Percentiles rank a stretch among this genome's conserved stretches.
phyloP scores from a whole-genome alignment of 805 yeast genomes.

The Saturnispora halmiae region DNA sequence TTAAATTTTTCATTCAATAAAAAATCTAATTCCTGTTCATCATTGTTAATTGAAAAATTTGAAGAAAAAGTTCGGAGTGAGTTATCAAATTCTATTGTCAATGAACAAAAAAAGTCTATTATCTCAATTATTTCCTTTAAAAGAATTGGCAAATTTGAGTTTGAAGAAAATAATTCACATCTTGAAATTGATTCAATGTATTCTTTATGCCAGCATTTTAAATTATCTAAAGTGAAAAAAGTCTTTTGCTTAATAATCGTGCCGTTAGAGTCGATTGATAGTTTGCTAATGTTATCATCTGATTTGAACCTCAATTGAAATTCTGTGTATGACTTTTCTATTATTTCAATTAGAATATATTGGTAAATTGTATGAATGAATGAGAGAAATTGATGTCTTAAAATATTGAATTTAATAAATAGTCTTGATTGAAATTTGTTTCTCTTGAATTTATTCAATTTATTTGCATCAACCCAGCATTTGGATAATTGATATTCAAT shows the following conservation, averaged over 20 bases:
- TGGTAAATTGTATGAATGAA: slow-evolving; percentile 34
- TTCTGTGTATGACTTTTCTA: slow-evolving; percentile 31
- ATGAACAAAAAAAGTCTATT: slow-evolving; percentile 7
- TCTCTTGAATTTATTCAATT: slow-evolving; percentile 23
- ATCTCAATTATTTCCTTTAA: slow-evolving; percentile 5
- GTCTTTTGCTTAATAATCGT: slow-evolving; percentile 17
- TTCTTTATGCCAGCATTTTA: slow-evolving; percentile 29
- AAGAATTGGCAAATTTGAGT: slow-evolving; percentile 12
- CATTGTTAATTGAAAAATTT: slow-evolving; percentile 4
- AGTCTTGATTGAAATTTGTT: slow-evolving; percentile 9
- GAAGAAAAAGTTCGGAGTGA: not conserved
- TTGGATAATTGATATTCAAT: slow-evolving; percentile 42
- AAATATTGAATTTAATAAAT: slow-evolving; percentile 27
- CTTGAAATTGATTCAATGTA: slow-evolving; percentile 31
- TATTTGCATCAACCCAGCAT: slow-evolving; percentile 37
- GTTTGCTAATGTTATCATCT: slow-evolving; percentile 4
- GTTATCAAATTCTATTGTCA: slow-evolving; percentile 3
- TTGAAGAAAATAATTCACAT: slow-evolving; percentile 23
- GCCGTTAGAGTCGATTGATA: slow-evolving; percentile 8
- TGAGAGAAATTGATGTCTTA: slow-evolving; percentile 33
- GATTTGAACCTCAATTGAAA: slow-evolving; percentile 22
- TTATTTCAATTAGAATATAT: slow-evolving; percentile 38
- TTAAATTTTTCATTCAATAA: slow-evolving; percentile 24
- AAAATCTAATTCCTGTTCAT: slow-evolving; percentile 20
- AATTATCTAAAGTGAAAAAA: slow-evolving; percentile 39